These are phyloP conservation scores for Coemansia sp. DNA, from an alignment of 192 early-diverging fungal genomes.

Conservation along the genomic window DNA sequence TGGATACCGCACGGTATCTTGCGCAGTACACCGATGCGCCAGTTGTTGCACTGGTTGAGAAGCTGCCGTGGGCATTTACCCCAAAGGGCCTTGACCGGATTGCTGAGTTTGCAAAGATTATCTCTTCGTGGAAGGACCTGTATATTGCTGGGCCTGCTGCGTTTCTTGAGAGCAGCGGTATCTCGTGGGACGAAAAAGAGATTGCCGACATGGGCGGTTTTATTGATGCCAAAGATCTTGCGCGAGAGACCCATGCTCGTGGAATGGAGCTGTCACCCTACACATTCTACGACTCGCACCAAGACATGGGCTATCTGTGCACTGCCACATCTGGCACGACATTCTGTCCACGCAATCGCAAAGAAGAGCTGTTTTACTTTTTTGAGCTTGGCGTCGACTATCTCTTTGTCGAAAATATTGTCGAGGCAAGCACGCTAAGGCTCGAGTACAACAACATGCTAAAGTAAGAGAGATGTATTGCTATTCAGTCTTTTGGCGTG, in stretches of 20 bases:
- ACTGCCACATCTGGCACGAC: neutral
- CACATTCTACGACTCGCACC: conserved; percentile 52
- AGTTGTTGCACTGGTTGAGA: conserved; percentile 29
- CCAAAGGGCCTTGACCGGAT: conserved; percentile 36
- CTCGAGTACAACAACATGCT: conserved; percentile 12
- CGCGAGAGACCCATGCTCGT: conserved; percentile 22
- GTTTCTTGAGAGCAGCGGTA: conserved; percentile 14
- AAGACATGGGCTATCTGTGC: conserved; percentile 40
- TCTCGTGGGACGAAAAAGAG: conserved; percentile 35
- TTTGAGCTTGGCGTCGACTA: conserved; percentile 43
- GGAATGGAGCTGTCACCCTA: conserved; percentile 42
- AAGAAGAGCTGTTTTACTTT: conserved; percentile 42
- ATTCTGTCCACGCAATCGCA: conserved; percentile 21
- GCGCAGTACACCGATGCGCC: conserved; percentile 19
- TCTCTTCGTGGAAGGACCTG: conserved; percentile 52
- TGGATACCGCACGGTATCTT: conserved; percentile 46
- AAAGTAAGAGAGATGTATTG: conserved; percentile 2
- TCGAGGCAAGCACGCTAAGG: conserved; percentile 26
- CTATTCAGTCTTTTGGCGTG: neutral
- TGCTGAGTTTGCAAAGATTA: conserved; percentile 23
- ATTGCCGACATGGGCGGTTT: conserved; percentile 43
- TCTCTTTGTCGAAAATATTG: conserved; percentile 51
- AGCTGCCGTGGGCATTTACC: conserved; percentile 39
- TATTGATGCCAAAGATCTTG: conserved; percentile 19
- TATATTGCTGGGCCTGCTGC: conserved; percentile 40